phyloP scores from a whole-genome alignment of 2,329 filamentous ascomycete genomes.

The Alternaria rosae region DNA sequence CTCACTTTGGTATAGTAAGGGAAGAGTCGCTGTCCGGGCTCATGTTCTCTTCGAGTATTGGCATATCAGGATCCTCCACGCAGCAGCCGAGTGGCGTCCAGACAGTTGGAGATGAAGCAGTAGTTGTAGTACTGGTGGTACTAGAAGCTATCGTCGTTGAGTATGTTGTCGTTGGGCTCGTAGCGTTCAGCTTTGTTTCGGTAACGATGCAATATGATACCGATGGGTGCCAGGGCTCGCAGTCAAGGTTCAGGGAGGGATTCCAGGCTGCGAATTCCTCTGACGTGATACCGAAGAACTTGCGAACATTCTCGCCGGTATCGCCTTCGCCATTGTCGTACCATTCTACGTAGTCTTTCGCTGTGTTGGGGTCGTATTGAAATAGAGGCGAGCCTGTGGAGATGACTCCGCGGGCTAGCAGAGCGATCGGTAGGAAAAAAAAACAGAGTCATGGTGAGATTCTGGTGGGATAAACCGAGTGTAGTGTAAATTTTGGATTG shows the following conservation, averaged over 20 bases:
- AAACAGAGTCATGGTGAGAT: background rate
- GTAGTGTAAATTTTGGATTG: background rate
- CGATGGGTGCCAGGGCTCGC: conserved; percentile 14
- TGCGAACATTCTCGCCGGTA: conserved; percentile 16
- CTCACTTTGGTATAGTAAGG: conserved; percentile 8
- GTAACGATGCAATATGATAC: conserved; percentile 22
- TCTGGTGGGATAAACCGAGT: background rate
- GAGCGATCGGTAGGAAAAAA: background rate
- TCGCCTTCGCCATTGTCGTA: conserved; percentile 12
- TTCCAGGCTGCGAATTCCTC: conserved; percentile 18
- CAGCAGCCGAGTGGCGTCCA: conserved; percentile 21
- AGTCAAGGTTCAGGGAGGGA: conserved; percentile 20
- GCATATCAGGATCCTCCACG: conserved; percentile 1
- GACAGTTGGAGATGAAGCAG: conserved; percentile 19
- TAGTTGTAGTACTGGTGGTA: conserved; percentile 11
- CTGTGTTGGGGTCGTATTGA: conserved; percentile 19
- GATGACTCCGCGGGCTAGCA: background rate
- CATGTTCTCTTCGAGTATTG: conserved; percentile 24
- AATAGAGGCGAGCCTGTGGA: conserved; percentile 1
- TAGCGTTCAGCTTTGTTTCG: background rate
- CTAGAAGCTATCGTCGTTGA: background rate
- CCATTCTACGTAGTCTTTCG: conserved; percentile 22
- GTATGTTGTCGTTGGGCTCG: background rate
- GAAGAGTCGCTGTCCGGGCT: background rate
- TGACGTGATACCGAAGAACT: conserved; percentile 13